Evolutionary conservation across 2,329 filamentous ascomycete species (phyloP), one percentile per base, ranked within the genome.

Genomic region (Fonsecaea pedrosoi): DNA sequence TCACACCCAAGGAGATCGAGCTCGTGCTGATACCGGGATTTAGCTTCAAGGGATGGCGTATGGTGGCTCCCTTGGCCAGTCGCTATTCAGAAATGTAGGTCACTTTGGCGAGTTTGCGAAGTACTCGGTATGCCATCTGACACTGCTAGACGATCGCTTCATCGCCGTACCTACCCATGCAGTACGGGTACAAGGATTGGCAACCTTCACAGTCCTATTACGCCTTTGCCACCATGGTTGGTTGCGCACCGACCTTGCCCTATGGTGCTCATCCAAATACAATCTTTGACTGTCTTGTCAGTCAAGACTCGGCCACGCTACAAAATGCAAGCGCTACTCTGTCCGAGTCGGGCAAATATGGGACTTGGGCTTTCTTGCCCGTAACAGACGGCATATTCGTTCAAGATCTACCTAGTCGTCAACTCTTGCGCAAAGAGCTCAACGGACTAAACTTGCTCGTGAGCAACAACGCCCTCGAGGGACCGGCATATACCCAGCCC

Each of bases 41-140:
- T 62, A 85, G 77, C 83, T 86, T 68, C 84, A 87, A 65, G 81
- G 86, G 65, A 86, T 84, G 54, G 78, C 83, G 0, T 84, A 79
- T 66, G 84, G 83, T 42, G 83, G 82, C 10, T 72, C 73, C 12
- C n/a, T 70, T 8, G 77, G 77, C 6, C 72, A 72, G 8, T 75
- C 76, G 1, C 69, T 80, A 0, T 81, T 79, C 68, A 65, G 57
- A 9, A 79, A 79, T 62, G 78, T 77, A 71, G 65, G 75, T 13
- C 12, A 10, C 15, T 18, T 68, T 15, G 25, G 7, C 34, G 13
- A 7, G 4, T 40, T 15, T 48, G 21, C 12, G 4, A n/a, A 21
- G 4, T 30, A 13, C 48, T 54, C 60, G 35, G 25, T 25, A 25
- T 25, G 25, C 25, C 25, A 38, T 45, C 9, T 10, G 60, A 34